Base-by-base conservation (phyloP, 2,329 filamentous ascomycete genomes). In the Trichoderma polysporum region DNA sequence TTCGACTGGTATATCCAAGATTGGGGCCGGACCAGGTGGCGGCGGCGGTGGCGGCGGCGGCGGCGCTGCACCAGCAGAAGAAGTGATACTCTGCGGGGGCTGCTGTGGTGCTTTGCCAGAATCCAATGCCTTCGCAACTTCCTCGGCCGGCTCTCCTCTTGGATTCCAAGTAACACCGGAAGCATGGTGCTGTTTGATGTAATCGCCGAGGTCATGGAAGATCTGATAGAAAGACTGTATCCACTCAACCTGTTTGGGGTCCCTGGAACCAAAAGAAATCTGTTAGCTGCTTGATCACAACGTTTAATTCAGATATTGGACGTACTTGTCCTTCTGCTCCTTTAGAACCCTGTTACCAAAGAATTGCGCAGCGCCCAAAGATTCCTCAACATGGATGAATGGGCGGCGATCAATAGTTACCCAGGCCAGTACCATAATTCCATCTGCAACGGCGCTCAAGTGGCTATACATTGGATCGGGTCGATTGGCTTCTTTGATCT, bases 301-400 rank as follows among this genome's bases (percentile, higher is more conserved):
- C 10, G n/a, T 39, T 35, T 41, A 19, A 17, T 13, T n/a, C 15
- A 33, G 22, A 13, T 27, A 45, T 64, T 78, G 39, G 7, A 35
- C 61, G 10, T 73, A 83, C 82, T 85, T 87, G 61, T 88, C 94
- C 80, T 96, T 97, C 79, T 91, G 90, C 73, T 96, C 91, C 80
- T 93, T 97, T 72, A 98, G 82, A 41, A 99, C 92, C 73, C 94
- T 89, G 82, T 99, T 98, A 37, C 95, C 95, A 74, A 92, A 97
- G 82, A 97, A 97, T 77, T 98, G 91, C 47, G 94, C 92, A 59
- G 93, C 90, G 33, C 90, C 89, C 22, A 97, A 84, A 68, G 90
- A 90, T 72, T 97, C 94, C 54, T 90, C 90, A 54, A 98, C 91
- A 74, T 94, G 92, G 75, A 95, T 94, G 70, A 87, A 89, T 2